Evolutionary conservation across 805 yeast species (phyloP), one percentile per base, ranked within the genome.

Genomic region (Hanseniaspora lindneri): DNA sequence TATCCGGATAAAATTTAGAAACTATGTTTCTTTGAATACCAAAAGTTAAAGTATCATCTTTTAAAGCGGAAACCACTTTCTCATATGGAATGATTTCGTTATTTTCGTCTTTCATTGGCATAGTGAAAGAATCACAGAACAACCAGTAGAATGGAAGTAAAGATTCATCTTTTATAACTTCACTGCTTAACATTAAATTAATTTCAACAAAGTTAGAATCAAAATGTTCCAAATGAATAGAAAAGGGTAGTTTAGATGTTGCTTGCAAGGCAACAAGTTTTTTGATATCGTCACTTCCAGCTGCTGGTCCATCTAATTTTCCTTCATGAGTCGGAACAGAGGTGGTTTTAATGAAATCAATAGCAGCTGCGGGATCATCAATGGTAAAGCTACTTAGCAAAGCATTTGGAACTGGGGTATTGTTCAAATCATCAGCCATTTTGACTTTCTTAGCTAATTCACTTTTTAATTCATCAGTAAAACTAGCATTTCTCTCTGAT

Each of bases 161-260:
- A 2, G 65, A 58, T 23, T 71, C 66, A 44, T 64, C 66, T 29
- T 62, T 44, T 74, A 80, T 20, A 77, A 68, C 40, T 57, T 69
- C 39, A 66, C 71, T 1, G 84, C 75, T 9, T 80, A 83, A 61
- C 32, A 80, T 61, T 33, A 85, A 60, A 51, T 78, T 75, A 19
- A 87, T 69, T 13, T 82, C 76, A 30, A 84, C 75, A 60, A 89
- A 92, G 57, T 83, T 79, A 1, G 96, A 83, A 48, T 79, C 74
- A 58, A 76, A 80, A 54, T 80, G 76, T 62, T 92, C 96, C 55
- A 83, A 72, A 59, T 86, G 92, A 44, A 88, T 60, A 53, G 77
- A 79, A 33, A 88, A 62, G 4, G 88, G 86, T 53, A 81, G 71
- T 44, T 72, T 67, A 1, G 55, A 46, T 8, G 30, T 25, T 80